Conservation (phyloP, 1,284 basidiomycete genomes). For the Naganishia liquefaciens region DNA sequence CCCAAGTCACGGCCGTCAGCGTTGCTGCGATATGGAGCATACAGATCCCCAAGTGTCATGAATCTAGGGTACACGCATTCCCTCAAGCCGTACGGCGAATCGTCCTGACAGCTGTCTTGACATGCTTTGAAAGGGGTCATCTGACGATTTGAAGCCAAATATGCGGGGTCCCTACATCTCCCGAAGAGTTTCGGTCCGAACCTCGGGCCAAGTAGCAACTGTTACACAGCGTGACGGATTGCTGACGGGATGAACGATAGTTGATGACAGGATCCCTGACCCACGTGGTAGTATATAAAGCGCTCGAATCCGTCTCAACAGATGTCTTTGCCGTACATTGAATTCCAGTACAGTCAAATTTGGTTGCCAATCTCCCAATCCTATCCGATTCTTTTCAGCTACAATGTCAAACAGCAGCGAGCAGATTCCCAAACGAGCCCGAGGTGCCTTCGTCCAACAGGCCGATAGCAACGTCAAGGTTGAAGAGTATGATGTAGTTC, state of each 20-base stretch:
- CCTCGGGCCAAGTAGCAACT: background rate
- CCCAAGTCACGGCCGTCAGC: too few species aligned
- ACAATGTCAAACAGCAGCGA: slow-evolving; percentile 20
- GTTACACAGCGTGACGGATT: background rate
- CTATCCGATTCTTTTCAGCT: too few species aligned
- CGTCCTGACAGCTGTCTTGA: too few species aligned
- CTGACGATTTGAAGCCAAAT: background rate
- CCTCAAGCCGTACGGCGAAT: too few species aligned
- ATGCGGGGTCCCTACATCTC: background rate
- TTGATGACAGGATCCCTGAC: background rate
- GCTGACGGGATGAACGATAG: background rate
- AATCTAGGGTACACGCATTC: too few species aligned
- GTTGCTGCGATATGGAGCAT: too few species aligned
- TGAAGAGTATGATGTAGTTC: slow-evolving; percentile 59
- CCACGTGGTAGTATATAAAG: background rate
- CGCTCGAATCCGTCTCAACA: too few species aligned
- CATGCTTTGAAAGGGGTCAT: background rate
- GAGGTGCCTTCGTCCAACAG: slow-evolving; percentile 32
- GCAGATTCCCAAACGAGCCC: slow-evolving; percentile 18
- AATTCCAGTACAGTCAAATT: background rate
- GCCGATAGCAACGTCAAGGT: slow-evolving; percentile 39
- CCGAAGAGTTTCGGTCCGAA: background rate
- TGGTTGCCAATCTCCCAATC: too few species aligned
- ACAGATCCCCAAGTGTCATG: too few species aligned
- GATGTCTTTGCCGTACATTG: background rate